These are phyloP conservation scores for Lipomyces orientalis DNA, from an alignment of 805 yeast genomes.

Conservation along the genomic window DNA sequence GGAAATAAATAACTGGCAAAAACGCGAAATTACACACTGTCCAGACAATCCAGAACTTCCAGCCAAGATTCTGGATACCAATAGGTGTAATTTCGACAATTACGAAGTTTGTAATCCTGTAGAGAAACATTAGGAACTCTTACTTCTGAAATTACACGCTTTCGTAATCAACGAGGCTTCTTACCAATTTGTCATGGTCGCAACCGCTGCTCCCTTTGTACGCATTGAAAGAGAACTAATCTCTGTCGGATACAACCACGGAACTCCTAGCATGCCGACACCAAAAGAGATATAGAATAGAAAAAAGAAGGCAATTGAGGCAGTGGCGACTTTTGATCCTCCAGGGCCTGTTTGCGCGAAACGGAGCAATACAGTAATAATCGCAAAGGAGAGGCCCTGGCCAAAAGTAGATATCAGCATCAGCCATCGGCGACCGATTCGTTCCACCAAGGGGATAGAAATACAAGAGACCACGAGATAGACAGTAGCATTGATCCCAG, in stretches of 20 bases:
- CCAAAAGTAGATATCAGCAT: slow-evolving; percentile 43
- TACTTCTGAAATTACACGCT: no score
- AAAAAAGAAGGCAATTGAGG: slow-evolving; percentile 45
- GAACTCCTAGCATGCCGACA: slow-evolving; percentile 59
- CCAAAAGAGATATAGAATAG: slow-evolving; percentile 54
- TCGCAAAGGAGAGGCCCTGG: slow-evolving; percentile 49
- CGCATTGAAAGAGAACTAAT: slow-evolving; percentile 63
- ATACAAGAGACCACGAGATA: slow-evolving; percentile 43
- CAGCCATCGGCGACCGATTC: slow-evolving; percentile 45
- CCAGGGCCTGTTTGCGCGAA: slow-evolving; percentile 37
- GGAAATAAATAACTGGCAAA: slow-evolving; percentile 63
- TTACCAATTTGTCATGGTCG: slow-evolving; percentile 73
- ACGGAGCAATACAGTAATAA: slow-evolving; percentile 46
- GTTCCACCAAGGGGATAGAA: slow-evolving; percentile 47
- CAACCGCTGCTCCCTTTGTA: slow-evolving; percentile 64
- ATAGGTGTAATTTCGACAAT: slow-evolving; percentile 73
- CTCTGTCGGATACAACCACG: slow-evolving; percentile 72
- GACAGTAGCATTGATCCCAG: slow-evolving; percentile 41
- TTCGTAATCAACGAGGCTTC: no score
- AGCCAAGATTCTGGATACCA: slow-evolving; percentile 51
- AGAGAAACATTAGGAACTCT: no score
- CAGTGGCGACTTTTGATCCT: slow-evolving; percentile 33
- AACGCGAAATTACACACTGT: slow-evolving; percentile 51
- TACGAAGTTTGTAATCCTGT: slow-evolving; percentile 62
- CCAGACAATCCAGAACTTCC: slow-evolving; percentile 74